These are phyloP conservation scores for Fraxinus xanthoxyloides DNA, from an alignment of 305 asterid species.

Conservation along the genomic window DNA sequence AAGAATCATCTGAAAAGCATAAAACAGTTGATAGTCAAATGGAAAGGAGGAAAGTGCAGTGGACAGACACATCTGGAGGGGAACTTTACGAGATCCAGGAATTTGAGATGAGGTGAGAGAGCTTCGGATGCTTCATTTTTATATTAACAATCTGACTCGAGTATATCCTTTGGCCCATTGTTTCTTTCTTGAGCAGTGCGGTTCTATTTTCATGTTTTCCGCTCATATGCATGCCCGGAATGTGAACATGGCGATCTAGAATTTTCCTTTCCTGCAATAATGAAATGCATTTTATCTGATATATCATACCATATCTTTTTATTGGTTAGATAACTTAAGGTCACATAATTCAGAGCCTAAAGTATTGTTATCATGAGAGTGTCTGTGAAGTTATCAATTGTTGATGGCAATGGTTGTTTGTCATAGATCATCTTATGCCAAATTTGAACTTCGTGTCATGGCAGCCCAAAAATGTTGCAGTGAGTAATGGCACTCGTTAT, in stretches of 20 bases:
- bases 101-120: slow-evolving; percentile 75
- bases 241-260: background rate
- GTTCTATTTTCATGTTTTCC: background rate
- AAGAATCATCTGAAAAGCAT: slow-evolving; percentile 32
- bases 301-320: background rate
- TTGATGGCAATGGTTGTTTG: background rate
- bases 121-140: slow-evolving; percentile 12
- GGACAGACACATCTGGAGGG: slow-evolving; percentile 78
- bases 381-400: background rate
- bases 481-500: background rate
- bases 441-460: background rate
- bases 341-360: background rate
- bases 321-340: background rate
- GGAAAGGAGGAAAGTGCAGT: slow-evolving; percentile 73
- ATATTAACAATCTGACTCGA: background rate
- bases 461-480: background rate
- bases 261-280: background rate
- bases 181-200: background rate
- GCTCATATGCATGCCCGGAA: background rate
- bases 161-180: background rate
- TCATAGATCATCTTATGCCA: background rate
- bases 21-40: slow-evolving; percentile 33
- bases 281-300: background rate
- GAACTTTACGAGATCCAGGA: slow-evolving; percentile 78
- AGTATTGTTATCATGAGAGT: background rate